Evolutionary conservation across 805 yeast genomes (phyloP), one percentile per base, ranked within the genome.

Genomic region (Starmerella ratchasimensis): DNA sequence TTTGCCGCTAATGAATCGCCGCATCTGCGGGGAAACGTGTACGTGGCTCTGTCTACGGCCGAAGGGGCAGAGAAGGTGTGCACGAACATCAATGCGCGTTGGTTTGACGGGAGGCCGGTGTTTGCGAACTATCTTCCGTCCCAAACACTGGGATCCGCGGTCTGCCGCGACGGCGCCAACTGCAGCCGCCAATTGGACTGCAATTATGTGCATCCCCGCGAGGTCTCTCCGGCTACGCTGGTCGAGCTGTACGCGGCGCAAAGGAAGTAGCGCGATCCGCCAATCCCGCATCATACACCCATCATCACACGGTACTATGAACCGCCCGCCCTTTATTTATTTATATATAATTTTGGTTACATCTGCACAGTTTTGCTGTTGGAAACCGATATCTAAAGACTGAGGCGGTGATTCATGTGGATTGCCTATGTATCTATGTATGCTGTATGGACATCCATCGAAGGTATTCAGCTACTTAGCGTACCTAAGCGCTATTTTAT

Each of bases 21-120:
- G 46, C 94, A 86, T 55, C 58, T 88, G 41, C 74, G 73, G 44
- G 97, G 97, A 1, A 84, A 83, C 53, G 93, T 86, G 0, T 81
- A 81, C 53, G 71, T 80, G 15, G 67, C 70, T 42, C 86, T 74
- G 55, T 54, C 60, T 23, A 57, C 64, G 19, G 68, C 67, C 16
- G 65, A 64, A 3, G 71, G 68, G 21, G 94, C 95, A 0, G 61
- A 60, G 25, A 57, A 56, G 34, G 86, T 84, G 3, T 65, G 70
- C 25, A 67, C 69, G 33, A 63, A 61, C 38, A 70, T 84, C 51
- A 82, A 81, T 52, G 68, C 74, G 23, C 68, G 90, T 40, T 86
- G 96, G 96, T 86, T 72, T 54, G 72, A 73, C 39, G 73, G 71
- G 7, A 60, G 75, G 38, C 97, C 96, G 0, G 72, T 86, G 0